Conservation (phyloP, 2,329 filamentous ascomycete genomes). For the Neophaeococcomyces aloes region DNA sequence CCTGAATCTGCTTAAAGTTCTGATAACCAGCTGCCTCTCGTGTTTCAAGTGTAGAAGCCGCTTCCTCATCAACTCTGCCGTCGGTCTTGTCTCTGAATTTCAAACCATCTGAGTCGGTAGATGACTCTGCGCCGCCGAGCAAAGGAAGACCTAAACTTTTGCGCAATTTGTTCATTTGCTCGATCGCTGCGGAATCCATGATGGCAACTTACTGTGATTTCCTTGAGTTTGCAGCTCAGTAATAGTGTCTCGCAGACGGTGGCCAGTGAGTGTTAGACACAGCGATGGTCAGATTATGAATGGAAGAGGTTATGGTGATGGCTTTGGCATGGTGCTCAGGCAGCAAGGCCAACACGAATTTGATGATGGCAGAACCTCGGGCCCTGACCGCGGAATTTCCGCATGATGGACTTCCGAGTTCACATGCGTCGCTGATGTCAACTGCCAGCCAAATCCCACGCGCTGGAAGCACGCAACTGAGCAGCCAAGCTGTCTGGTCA, state of each 20-base stretch:
- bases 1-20: constrained; percentile 50
- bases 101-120: constrained; percentile 34
- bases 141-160: constrained; percentile 22
- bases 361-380: not conserved
- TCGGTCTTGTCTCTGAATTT: constrained; percentile 41
- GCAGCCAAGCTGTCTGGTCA: not conserved
- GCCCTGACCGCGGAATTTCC: not conserved
- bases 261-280: too few relatives aligned
- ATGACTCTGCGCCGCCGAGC: constrained; percentile 18
- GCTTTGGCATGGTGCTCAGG: too few relatives aligned
- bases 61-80: constrained; percentile 48
- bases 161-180: constrained; percentile 24
- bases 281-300: too few relatives aligned
- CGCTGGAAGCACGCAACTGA: not conserved
- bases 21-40: constrained; percentile 34
- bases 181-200: constrained; percentile 20
- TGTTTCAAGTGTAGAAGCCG: constrained; percentile 72
- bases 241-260: not conserved
- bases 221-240: too few relatives aligned
- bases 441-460: not conserved
- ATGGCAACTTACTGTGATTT: constrained; percentile 9
- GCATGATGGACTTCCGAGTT: not conserved
- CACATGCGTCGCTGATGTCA: constrained; percentile 8
- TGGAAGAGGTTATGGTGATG: too few relatives aligned
- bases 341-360: not conserved